Evolutionary conservation across 768 basidiomycete species (phyloP), one percentile per base, ranked within the genome.

Genomic region (Lactarius deliciosus): DNA sequence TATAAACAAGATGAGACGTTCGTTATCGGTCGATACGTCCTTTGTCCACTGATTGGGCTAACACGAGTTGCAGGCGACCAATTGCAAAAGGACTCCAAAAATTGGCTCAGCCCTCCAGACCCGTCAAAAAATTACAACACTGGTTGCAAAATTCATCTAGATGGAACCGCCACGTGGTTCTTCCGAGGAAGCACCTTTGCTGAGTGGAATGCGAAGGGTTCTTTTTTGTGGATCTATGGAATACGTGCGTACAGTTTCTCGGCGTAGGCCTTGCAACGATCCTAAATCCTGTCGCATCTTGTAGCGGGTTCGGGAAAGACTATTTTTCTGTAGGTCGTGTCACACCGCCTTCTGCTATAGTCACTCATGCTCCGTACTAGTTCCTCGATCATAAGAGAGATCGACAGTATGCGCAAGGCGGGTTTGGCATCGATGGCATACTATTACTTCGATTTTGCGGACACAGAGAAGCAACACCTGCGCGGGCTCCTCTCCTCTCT

Each of bases 81-180:
- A n/a, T 8, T 65, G 22, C 59, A 60, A 40, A 8, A 6, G 2
- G 32, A 45, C 5, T 22, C 54, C 22, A 30, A 13, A 11, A 13
- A 34, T 15, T 65, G 64, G 64, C 59, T 65, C 18, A 36, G n/a
- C 6, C 64, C 64, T 2, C 64, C 64, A 22, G 59, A 65, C 9
- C 64, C 64, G 10, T 65, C 38, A 41, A 25, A 25, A 34, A 57
- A 57, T 30, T 36, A 57, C 55, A 65, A 45, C 59, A 55, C 11
- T 10, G 64, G 30, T 0, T 34, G 16, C 6, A 40, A 47, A 16
- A 22, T 3, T 8, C 64, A 45, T 5, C 64, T 20, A 28, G 41
- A 20, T n/a, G 60, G 40, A 54, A 60, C 59, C 0, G 38, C 58
- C 11, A 55, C 30, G 6, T 65, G 64, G 64, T 55, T 40, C 38